Conservation (phyloP, 306 rosid species). For the Carpinus fangiana region DNA sequence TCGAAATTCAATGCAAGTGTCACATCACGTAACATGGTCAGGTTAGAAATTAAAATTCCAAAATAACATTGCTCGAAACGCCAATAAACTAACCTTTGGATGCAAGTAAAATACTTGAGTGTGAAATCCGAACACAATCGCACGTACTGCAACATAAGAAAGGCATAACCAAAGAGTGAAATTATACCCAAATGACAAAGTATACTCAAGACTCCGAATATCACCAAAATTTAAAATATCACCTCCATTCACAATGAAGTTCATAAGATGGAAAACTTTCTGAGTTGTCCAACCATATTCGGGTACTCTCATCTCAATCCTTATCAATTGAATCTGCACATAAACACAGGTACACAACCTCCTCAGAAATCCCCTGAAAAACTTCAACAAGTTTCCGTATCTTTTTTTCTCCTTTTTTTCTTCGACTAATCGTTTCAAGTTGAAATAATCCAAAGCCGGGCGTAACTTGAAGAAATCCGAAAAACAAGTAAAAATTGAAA, state of each 20-base stretch:
- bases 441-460: neutral
- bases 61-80: neutral
- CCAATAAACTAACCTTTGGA: constrained; percentile 59
- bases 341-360: neutral
- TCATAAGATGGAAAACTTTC: constrained; percentile 95
- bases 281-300: constrained; percentile 98
- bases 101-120: constrained; percentile 62
- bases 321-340: constrained; percentile 75
- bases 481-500: neutral
- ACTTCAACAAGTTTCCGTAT: neutral
- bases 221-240: neutral
- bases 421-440: neutral
- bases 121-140: constrained; percentile 90
- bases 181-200: neutral
- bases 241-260: constrained; percentile 95
- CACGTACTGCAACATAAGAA: constrained; percentile 66
- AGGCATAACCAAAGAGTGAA: neutral
- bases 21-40: neutral
- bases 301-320: constrained; percentile 95
- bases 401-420: neutral
- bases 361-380: neutral
- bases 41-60: neutral
- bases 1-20: neutral
- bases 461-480: neutral
- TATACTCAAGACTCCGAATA: neutral